phyloP scores from a whole-genome alignment of 164 flowering plant species.

The Saururus chinensis region DNA sequence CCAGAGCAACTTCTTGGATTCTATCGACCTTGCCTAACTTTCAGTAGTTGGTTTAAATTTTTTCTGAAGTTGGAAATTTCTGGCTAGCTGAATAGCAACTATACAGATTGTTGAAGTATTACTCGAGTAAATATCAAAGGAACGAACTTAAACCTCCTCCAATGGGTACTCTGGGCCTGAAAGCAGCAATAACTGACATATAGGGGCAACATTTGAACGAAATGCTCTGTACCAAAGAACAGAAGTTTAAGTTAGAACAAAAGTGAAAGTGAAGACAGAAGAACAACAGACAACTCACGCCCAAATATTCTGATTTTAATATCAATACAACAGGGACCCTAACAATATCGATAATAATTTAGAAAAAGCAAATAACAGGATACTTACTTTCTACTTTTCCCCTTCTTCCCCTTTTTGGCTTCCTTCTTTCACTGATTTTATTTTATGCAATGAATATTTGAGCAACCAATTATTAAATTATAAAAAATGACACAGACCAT shows the following conservation, averaged over 20 bases:
- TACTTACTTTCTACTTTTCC: background rate
- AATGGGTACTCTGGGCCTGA: constrained; percentile 76
- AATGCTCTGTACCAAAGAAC: constrained; percentile 43
- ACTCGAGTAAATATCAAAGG: background rate
- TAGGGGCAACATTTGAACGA: constrained; percentile 57
- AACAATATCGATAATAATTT: background rate
- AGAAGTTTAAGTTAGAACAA: constrained; percentile 8
- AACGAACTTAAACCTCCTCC: constrained; percentile 75
- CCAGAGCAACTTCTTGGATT: too few relatives aligned
- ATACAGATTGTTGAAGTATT: too few relatives aligned
- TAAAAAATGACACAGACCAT: too few relatives aligned
- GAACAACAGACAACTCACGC: background rate
- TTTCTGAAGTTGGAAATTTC: too few relatives aligned
- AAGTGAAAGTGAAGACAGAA: background rate
- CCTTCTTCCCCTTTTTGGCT: background rate
- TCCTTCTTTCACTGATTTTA: background rate
- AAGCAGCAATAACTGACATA: constrained; percentile 38
- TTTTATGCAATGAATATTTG: background rate
- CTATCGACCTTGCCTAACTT: too few relatives aligned
- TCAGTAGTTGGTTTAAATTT: too few relatives aligned
- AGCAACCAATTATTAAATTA: too few relatives aligned
- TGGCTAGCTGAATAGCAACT: too few relatives aligned
- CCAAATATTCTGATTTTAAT: background rate
- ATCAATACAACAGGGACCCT: background rate
- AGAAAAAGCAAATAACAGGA: background rate